Evolutionary conservation across 1,284 basidiomycete genomes (phyloP).

Genomic region (Agroathelia rolfsii): DNA sequence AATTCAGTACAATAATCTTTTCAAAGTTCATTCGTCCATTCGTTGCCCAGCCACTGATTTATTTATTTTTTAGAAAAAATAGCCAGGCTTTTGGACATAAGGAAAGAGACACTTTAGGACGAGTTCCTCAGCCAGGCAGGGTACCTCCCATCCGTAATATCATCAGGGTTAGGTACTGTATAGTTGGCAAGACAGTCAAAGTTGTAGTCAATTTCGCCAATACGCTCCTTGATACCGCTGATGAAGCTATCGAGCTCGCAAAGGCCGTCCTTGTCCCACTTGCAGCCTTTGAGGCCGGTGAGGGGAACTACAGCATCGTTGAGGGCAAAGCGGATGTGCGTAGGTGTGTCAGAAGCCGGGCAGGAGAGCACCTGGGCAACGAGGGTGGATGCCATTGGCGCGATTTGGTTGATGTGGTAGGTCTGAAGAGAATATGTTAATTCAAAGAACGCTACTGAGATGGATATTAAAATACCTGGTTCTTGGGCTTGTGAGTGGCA

Average conservation of each 20-base stretch:
- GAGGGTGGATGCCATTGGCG: slow-evolving; percentile 1
- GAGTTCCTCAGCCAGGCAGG: slow-evolving; percentile 15
- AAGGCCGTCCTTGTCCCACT: slow-evolving; percentile 65
- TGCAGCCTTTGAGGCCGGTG: slow-evolving; percentile 65
- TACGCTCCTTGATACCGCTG: slow-evolving; percentile 55
- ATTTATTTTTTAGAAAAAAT: no score
- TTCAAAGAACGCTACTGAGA: slow-evolving; percentile 30
- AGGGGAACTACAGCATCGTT: slow-evolving; percentile 87
- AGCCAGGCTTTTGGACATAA: no score
- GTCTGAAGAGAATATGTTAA: slow-evolving; percentile 3
- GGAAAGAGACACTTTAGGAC: no score
- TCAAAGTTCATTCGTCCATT: no score
- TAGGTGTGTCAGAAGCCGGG: slow-evolving; percentile 34
- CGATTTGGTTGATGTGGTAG: slow-evolving; percentile 3
- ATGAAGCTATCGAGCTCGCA: slow-evolving; percentile 75
- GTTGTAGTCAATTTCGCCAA: slow-evolving; percentile 62
- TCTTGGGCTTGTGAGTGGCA: slow-evolving; percentile 55
- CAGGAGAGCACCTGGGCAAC: slow-evolving; percentile 43
- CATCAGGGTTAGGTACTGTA: slow-evolving; percentile 37
- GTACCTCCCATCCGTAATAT: slow-evolving; percentile 28
- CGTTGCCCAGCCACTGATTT: no score
- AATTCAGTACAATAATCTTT: no score
- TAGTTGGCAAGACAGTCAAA: slow-evolving; percentile 73
- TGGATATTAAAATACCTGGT: slow-evolving; percentile 66
- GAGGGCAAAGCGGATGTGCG: slow-evolving; percentile 69